Evolutionary conservation across 805 yeast genomes (phyloP), one percentile per base, ranked within the genome.

Genomic region (Saccharomycopsis synnaedendra): DNA sequence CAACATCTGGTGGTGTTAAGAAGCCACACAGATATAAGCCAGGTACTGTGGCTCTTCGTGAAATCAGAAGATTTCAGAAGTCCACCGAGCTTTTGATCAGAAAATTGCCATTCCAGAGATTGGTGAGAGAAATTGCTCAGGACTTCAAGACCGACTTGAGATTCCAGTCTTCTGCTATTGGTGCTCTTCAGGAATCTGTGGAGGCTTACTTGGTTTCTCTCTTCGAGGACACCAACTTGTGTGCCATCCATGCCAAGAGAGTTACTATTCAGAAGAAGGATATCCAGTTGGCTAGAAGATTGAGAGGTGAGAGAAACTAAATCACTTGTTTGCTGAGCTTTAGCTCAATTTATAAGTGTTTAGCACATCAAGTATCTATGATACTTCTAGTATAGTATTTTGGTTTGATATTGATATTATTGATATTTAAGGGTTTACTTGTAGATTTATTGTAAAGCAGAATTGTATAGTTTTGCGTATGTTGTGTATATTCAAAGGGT

Each of bases 21-120:
- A 84, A 83, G 74, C 88, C 89, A 57, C 93, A 82, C 78, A 82
- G 94, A 80, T 85, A 84, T 74, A 85, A 84, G 85, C 94, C 94
- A 65, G 94, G 94, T 81, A 83, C 90, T 64, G 90, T 83, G 65
- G 94, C 94, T 62, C 82, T 84, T 66, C 82, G 90, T 78, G 93
- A 84, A 73, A 84, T 84, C 66, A 82, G 93, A 78, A 81, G 89
- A 74, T 84, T 84, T 78, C 94, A 84, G 74, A 85, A 85, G 73
- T 80, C 89, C 47, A 84, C 93, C 60, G 93, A 85, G 70, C 75
- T 85, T 47, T 75, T 84, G 67, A 82, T 84, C 70, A 82, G 93
- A 76, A 85, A 84, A 75, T 78, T 84, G 59, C 94, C 94, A 45
- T 84, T 84, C 84, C 93, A 85, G 74, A 82, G 94, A 73, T 76